Evolutionary conservation across 805 yeast genomes (phyloP).

Genomic region (Wickerhamiella shivajii): DNA sequence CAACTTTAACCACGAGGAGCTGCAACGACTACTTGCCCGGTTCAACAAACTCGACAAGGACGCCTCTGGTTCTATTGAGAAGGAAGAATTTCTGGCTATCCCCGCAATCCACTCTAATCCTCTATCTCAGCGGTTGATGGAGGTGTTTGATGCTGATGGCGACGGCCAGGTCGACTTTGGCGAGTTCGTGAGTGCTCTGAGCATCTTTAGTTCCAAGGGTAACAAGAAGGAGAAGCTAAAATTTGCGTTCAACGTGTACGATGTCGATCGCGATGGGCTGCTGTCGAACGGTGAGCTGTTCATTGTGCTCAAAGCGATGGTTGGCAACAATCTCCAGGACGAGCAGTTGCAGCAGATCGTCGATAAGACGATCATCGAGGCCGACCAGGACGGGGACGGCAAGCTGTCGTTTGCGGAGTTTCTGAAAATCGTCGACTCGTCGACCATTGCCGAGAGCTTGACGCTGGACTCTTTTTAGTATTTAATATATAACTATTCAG

Average conservation of each 20-base stretch:
- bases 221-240: slow-evolving; percentile 63
- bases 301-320: slow-evolving; percentile 90
- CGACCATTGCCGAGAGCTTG: slow-evolving; percentile 26
- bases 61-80: slow-evolving; percentile 82
- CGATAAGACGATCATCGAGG: slow-evolving; percentile 92
- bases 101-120: slow-evolving; percentile 92
- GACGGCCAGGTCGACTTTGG: slow-evolving; percentile 91
- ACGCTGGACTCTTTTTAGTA: slow-evolving; percentile 24
- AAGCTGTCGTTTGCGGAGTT: slow-evolving; percentile 77
- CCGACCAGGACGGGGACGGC: slow-evolving; percentile 80
- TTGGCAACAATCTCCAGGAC: slow-evolving; percentile 76
- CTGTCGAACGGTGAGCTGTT: slow-evolving; percentile 92
- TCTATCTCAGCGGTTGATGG: slow-evolving; percentile 75
- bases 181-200: slow-evolving; percentile 76
- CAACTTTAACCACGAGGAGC: slow-evolving; percentile 66
- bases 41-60: slow-evolving; percentile 93
- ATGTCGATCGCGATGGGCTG: slow-evolving; percentile 87
- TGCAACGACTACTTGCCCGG: slow-evolving; percentile 77
- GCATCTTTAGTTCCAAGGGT: slow-evolving; percentile 78
- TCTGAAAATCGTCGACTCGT: slow-evolving; percentile 31
- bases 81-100: slow-evolving; percentile 75
- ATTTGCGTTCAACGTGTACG: slow-evolving; percentile 89
- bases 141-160: slow-evolving; percentile 84
- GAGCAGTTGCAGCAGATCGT: slow-evolving; percentile 88
- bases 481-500: too few species aligned